Evolutionary conservation across 1,284 basidiomycete species (phyloP).

Genomic region (Pascua guehoae): DNA sequence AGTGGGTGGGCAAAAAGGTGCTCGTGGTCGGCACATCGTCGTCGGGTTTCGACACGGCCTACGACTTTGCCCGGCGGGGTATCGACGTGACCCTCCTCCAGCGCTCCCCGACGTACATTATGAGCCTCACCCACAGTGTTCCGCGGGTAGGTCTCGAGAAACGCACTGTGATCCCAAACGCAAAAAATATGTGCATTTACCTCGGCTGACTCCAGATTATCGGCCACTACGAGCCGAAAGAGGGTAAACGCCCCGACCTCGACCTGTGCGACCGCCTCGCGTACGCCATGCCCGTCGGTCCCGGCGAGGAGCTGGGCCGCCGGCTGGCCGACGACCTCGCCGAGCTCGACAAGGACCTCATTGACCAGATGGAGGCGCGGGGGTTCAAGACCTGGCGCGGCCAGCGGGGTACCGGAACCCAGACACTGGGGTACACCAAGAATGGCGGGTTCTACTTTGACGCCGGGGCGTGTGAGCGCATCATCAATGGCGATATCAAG

Average conservation of each 20-base stretch:
- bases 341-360: constrained; percentile 47
- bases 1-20: constrained; percentile 59
- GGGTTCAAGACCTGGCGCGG: constrained; percentile 50
- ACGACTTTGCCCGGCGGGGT: constrained; percentile 53
- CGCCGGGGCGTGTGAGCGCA: constrained; percentile 34
- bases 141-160: constrained; percentile 42
- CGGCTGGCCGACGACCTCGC: constrained; percentile 19
- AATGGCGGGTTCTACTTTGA: constrained; percentile 43
- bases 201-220: too few species aligned
- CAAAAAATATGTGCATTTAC: too few species aligned
- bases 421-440: constrained; percentile 23
- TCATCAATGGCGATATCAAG: constrained; percentile 52
- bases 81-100: constrained; percentile 62
- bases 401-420: constrained; percentile 23
- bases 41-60: constrained; percentile 54
- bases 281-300: constrained; percentile 42
- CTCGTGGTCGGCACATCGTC: constrained; percentile 61
- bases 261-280: constrained; percentile 54
- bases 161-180: too few species aligned
- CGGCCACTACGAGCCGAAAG: constrained; percentile 42
- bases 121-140: constrained; percentile 52
- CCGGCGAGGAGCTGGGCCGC: constrained; percentile 26
- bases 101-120: constrained; percentile 60
- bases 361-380: constrained; percentile 56
- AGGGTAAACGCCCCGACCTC: constrained; percentile 51